Percentiles rank a stretch among this genome's conserved stretches.
These are phyloP conservation scores for Ulota crispa DNA, from an alignment of 225 moss, liverwort and hornwort genomes.

Conservation along the genomic window DNA sequence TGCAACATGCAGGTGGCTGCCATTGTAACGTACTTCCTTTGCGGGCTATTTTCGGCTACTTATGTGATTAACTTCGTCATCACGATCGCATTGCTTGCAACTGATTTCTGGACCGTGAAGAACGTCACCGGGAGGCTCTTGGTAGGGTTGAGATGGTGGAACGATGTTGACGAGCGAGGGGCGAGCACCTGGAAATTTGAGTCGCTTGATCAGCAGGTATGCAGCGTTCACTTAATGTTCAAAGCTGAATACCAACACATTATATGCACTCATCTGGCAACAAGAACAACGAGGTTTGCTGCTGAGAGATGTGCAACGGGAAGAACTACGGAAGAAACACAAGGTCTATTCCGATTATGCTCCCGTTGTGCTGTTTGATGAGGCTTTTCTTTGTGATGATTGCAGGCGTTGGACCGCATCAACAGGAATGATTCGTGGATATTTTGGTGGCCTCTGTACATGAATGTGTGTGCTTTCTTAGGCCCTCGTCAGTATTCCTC, in stretches of 20 bases:
- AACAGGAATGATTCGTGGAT: slow-evolving; percentile 78
- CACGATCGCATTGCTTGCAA: slow-evolving; percentile 60
- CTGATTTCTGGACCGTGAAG: slow-evolving; percentile 93
- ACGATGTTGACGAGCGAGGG: slow-evolving; percentile 70
- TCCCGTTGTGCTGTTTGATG: background rate
- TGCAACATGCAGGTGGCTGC: slow-evolving; percentile 69
- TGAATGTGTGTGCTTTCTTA: slow-evolving; percentile 44
- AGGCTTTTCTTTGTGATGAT: background rate
- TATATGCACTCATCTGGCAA: background rate
- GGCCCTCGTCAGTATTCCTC: background rate
- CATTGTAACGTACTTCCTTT: slow-evolving; percentile 63
- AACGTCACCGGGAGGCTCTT: slow-evolving; percentile 89
- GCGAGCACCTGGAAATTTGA: slow-evolving; percentile 87
- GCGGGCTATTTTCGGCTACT: slow-evolving; percentile 71
- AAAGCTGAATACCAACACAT: background rate
- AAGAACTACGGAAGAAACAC: background rate
- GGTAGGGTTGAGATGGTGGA: slow-evolving; percentile 95
- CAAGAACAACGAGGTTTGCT: background rate
- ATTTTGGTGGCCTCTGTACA: slow-evolving; percentile 89
- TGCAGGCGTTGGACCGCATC: slow-evolving; percentile 62
- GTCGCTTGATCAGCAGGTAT: slow-evolving; percentile 80
- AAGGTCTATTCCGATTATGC: background rate
- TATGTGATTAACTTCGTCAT: slow-evolving; percentile 84
- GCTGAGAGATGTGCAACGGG: background rate
- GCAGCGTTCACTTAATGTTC: background rate